A percentile compares a stretch with the other conserved stretches of the same genome.
These are phyloP conservation scores for Epichloe festucae DNA, from an alignment of 2,329 filamentous ascomycete genomes.

Conservation along the genomic window DNA sequence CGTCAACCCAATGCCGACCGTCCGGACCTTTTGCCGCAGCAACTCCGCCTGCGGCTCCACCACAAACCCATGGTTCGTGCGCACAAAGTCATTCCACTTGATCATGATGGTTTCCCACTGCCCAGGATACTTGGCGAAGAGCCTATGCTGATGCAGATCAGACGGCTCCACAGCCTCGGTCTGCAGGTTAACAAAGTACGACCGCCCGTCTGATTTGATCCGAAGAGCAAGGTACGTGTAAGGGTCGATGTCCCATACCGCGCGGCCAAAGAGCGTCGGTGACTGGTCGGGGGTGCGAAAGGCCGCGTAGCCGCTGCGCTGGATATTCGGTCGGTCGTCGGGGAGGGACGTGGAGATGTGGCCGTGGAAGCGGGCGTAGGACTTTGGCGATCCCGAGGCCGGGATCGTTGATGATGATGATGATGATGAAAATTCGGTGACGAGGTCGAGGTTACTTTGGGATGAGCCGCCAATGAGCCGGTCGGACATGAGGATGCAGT, in stretches of 20 bases:
- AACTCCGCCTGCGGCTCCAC: slow-evolving; percentile 90
- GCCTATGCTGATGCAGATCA: slow-evolving; percentile 89
- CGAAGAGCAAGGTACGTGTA: slow-evolving; percentile 80
- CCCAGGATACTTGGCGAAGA: slow-evolving; percentile 66
- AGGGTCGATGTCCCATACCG: slow-evolving; percentile 79
- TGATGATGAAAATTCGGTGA: slow-evolving; percentile 18
- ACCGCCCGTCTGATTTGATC: slow-evolving; percentile 78
- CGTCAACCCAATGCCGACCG: slow-evolving; percentile 75
- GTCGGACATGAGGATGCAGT: slow-evolving; percentile 74
- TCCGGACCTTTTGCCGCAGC: slow-evolving; percentile 71
- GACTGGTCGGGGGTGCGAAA: slow-evolving; percentile 71
- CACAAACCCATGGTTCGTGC: slow-evolving; percentile 84
- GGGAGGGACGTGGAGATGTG: slow-evolving; percentile 79
- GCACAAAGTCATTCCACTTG: slow-evolving; percentile 82
- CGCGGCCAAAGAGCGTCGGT: slow-evolving; percentile 71
- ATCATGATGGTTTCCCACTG: slow-evolving; percentile 95
- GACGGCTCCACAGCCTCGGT: slow-evolving; percentile 87
- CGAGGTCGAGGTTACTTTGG: slow-evolving; percentile 55
- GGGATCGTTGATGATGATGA: slow-evolving; percentile 8
- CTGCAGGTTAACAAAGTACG: slow-evolving; percentile 92
- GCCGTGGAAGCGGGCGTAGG: slow-evolving; percentile 73
- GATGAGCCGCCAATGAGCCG: slow-evolving; percentile 79
- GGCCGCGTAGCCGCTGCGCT: slow-evolving; percentile 76
- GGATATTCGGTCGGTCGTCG: slow-evolving; percentile 54
- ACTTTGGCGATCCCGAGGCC: slow-evolving; percentile 10